Base-by-base conservation (phyloP, 139 green algal genomes). In the Pleodorina starrii region DNA sequence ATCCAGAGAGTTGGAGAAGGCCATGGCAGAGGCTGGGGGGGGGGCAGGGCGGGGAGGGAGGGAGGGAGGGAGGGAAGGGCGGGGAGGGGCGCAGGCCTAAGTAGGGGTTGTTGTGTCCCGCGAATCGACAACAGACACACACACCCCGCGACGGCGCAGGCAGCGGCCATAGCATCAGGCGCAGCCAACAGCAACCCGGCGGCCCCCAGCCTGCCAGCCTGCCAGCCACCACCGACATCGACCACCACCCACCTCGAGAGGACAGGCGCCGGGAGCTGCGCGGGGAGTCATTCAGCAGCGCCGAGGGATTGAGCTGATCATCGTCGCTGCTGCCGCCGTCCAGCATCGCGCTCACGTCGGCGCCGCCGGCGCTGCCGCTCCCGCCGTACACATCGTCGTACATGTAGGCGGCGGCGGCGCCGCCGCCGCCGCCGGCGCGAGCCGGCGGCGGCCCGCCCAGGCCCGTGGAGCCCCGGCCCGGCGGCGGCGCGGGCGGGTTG, bases 1-100 rank as follows among this genome's bases (percentile, higher is more conserved):
- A 50, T 92, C 89, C 44, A 92, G 50, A 1, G 42, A 73, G 89
- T 92, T 90, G 35, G 83, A 90, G 35, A 92, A 87, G 36, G 89
- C 89, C 59, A 85, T 48, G 16, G 66, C 66, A 5, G 83, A 88
- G 48, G 83, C 83, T 88, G 83, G 35, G 23, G 25, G 80, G 80
- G 43, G 16, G 57, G 35, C 27, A 3, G n/a, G 46, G n/a, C 43
- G 17, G 27, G 57, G 35, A 35, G 14, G 60, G 48, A 25, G 12
- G 32, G 36, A 48, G 36, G 32, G n/a, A 48, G 19, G 11, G 36
- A 17, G 75, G 19, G 46, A 40, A 40, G n/a, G 69, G 69, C 46
- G 69, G 38, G 69, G 32, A n/a, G 1, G 40, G 21, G 69, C 69
- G 40, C 11, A 21, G 35, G 14, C 51, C 51, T 17, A 17, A 60